Conservation (phyloP, 2,329 filamentous ascomycete species). For the Periconia digitata region DNA sequence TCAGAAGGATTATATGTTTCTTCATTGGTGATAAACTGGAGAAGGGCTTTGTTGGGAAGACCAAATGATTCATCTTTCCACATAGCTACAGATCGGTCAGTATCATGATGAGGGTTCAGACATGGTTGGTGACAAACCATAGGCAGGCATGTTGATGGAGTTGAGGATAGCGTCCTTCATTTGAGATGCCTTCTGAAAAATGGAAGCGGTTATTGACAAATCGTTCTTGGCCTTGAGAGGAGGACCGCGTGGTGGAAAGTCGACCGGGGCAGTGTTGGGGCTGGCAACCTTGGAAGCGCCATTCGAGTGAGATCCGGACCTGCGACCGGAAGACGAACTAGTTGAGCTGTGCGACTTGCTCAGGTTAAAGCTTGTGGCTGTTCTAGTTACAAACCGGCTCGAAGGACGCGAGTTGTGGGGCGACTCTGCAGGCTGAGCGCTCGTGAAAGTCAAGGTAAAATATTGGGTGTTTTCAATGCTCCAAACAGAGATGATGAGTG, state of each 20-base stretch:
- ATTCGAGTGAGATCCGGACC: conserved; percentile 34
- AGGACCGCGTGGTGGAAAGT: conserved; percentile 69
- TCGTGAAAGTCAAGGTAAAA: conserved; percentile 76
- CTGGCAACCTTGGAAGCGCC: conserved; percentile 48
- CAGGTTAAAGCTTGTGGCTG: conserved; percentile 35
- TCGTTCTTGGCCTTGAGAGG: conserved; percentile 54
- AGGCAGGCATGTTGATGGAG: conserved; percentile 71
- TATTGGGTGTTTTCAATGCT: conserved; percentile 67
- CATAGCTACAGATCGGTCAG: conserved; percentile 53
- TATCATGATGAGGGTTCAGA: not conserved
- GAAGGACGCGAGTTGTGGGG: conserved; percentile 21
- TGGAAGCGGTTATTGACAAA: conserved; percentile 61
- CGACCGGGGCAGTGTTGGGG: conserved; percentile 59
- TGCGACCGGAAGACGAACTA: conserved; percentile 43
- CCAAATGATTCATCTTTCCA: conserved; percentile 78
- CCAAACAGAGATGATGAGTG: conserved; percentile 78
- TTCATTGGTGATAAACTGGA: conserved; percentile 46
- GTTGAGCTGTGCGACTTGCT: conserved; percentile 40
- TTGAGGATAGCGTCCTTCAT: conserved; percentile 79
- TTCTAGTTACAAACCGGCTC: conserved; percentile 47
- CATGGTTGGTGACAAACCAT: conserved; percentile 44
- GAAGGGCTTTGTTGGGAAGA: conserved; percentile 69
- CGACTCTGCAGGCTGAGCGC: conserved; percentile 41
- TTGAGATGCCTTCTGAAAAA: conserved; percentile 71
- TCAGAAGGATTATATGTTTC: conserved; percentile 37